phyloP scores from a whole-genome alignment of 305 asterid genomes.

The Fraxinus floribunda region DNA sequence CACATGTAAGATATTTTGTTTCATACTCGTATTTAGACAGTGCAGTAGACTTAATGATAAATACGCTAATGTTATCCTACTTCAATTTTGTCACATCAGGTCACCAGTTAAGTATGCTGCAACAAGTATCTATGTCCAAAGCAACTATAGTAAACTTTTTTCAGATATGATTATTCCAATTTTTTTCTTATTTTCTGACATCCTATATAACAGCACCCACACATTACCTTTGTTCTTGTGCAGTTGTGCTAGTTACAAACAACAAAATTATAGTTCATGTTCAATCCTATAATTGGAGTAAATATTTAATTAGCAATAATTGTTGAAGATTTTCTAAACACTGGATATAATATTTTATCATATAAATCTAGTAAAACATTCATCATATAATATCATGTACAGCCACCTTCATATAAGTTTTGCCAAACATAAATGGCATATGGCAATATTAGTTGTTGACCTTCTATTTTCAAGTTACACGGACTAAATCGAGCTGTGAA shows the following conservation, averaged over 20 bases:
- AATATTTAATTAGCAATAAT: background rate
- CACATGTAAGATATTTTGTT: background rate
- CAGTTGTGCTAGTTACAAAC: background rate
- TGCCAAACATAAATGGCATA: background rate
- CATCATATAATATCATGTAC: background rate
- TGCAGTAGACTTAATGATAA: background rate
- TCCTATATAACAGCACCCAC: background rate
- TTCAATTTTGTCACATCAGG: background rate
- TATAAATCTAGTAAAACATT: background rate
- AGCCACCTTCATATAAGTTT: background rate
- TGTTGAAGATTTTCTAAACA: background rate
- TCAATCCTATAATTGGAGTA: background rate
- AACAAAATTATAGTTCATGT: background rate
- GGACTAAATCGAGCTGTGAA: background rate
- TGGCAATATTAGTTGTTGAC: background rate
- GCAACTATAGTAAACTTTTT: background rate
- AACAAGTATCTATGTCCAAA: background rate
- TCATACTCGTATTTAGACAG: background rate
- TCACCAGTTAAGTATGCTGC: background rate
- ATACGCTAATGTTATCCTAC: background rate
- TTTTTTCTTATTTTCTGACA: background rate
- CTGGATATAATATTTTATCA: background rate
- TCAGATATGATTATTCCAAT: background rate
- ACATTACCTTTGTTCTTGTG: background rate
- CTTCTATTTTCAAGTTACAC: background rate